Conservation (phyloP, 768 basidiomycete species). For the Serendipita sp. region DNA sequence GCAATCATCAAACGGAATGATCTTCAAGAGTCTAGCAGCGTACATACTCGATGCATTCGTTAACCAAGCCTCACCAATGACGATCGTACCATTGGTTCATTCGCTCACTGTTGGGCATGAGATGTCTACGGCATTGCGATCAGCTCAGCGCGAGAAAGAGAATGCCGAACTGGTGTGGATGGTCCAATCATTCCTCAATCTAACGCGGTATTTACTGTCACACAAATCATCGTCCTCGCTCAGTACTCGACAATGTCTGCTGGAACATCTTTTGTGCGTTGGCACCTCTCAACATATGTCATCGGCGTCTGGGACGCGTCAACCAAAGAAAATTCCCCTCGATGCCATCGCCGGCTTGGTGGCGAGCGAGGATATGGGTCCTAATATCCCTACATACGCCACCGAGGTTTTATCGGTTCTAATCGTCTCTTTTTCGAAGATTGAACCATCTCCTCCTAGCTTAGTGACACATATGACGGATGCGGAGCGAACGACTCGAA, state of each 20-base stretch:
- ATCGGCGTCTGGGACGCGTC: conserved; percentile 26
- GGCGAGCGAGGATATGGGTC: conserved; percentile 46
- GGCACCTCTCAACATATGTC: conserved; percentile 36
- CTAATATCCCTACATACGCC: conserved; percentile 46
- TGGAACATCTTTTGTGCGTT: conserved; percentile 64
- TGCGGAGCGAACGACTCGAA: conserved; percentile 52
- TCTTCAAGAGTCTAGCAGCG: neutral
- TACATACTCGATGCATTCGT: conserved; percentile 55
- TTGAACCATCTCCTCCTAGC: conserved; percentile 48
- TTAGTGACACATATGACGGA: conserved; percentile 66
- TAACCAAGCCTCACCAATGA: conserved; percentile 58
- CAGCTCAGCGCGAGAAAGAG: conserved; percentile 52
- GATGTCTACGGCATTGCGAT: conserved; percentile 42
- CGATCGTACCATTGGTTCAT: conserved; percentile 65
- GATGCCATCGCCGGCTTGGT: conserved; percentile 59
- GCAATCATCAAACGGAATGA: neutral
- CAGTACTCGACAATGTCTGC: conserved; percentile 29
- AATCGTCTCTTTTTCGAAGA: conserved; percentile 45
- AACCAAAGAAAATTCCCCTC: conserved; percentile 48
- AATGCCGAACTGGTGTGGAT: conserved; percentile 51
- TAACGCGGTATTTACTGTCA: conserved; percentile 47
- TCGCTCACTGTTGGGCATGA: conserved; percentile 47
- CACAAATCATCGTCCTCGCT: conserved; percentile 38
- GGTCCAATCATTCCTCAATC: conserved; percentile 47
- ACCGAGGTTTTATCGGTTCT: conserved; percentile 52